A percentile compares a stretch with the other conserved stretches of the same genome.
Evolutionary conservation across 345 rosid genomes (phyloP).

Genomic region (Salix udensis): DNA sequence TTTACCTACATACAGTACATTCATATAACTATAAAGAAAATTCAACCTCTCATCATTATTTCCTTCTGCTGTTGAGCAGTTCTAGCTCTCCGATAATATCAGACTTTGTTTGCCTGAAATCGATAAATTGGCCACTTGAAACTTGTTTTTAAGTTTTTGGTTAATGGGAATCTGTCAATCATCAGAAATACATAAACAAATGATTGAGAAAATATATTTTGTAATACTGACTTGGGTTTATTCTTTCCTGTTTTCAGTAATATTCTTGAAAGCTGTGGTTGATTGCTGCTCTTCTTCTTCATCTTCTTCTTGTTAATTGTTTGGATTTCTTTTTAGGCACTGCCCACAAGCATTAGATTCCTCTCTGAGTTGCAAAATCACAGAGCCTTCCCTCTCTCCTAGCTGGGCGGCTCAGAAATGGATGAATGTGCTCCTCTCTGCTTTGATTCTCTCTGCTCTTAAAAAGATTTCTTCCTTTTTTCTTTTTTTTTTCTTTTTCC

Average conservation of each 20-base stretch:
- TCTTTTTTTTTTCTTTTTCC: conserved; percentile 15
- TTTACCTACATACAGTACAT: not conserved
- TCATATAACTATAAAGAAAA: not conserved
- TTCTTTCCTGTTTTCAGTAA: conserved; percentile 52
- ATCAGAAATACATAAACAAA: conserved; percentile 52
- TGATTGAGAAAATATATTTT: conserved; percentile 44
- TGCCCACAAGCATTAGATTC: conserved; percentile 67
- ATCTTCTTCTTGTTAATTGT: conserved; percentile 24
- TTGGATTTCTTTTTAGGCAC: conserved; percentile 32
- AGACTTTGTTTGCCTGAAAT: conserved; percentile 13
- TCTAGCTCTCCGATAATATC: not conserved
- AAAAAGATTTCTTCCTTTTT: conserved; percentile 50
- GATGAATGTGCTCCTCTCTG: conserved; percentile 36
- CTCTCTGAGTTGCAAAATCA: conserved; percentile 35
- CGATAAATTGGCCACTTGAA: conserved; percentile 18
- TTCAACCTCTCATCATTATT: conserved; percentile 16
- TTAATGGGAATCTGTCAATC: conserved; percentile 61
- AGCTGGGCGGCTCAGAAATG: conserved; percentile 25
- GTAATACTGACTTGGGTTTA: conserved; percentile 41
- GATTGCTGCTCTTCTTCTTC: conserved; percentile 19
- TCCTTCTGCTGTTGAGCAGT: conserved; percentile 6
- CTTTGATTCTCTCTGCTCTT: conserved; percentile 39
- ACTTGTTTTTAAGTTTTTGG: conserved; percentile 27
- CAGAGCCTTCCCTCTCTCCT: conserved; percentile 14
- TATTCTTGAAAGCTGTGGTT: conserved; percentile 35